Conservation (phyloP, 2,329 filamentous ascomycete genomes). For the Helotiales sp. region DNA sequence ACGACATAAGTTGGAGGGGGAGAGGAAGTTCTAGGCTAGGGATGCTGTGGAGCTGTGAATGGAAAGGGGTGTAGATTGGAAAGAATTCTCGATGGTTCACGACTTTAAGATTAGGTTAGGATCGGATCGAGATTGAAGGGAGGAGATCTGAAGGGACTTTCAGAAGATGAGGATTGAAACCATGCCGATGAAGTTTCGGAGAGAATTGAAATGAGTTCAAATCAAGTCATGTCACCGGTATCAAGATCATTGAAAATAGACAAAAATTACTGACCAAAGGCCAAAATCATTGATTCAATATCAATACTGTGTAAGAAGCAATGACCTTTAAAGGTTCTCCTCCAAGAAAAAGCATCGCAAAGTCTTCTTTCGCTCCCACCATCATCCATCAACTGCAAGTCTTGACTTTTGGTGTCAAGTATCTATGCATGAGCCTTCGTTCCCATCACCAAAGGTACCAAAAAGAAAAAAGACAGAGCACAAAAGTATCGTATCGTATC, state of each 20-base stretch:
- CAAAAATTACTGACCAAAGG: not conserved
- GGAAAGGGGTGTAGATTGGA: not conserved
- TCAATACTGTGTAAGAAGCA: constrained; percentile 1
- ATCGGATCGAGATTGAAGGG: too few species aligned
- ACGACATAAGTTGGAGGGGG: not conserved
- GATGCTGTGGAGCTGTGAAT: not conserved
- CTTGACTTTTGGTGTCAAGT: not conserved
- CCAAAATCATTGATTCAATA: not conserved
- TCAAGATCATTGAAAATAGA: too few species aligned
- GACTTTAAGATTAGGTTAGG: too few species aligned
- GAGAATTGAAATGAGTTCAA: too few species aligned
- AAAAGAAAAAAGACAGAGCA: not conserved
- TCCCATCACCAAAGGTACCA: not conserved
- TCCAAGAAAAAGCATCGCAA: not conserved
- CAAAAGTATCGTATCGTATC: not conserved
- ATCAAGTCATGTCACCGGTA: too few species aligned
- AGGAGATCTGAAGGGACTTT: too few species aligned
- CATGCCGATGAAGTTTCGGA: too few species aligned
- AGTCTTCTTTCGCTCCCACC: not conserved
- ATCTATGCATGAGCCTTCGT: not conserved
- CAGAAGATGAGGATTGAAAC: too few species aligned
- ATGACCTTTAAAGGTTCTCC: not conserved
- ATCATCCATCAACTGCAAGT: not conserved
- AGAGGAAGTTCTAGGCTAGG: not conserved
- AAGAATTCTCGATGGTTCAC: not conserved